Conservation (phyloP, 495 filamentous ascomycete species). For the Cercophora scortea region DNA sequence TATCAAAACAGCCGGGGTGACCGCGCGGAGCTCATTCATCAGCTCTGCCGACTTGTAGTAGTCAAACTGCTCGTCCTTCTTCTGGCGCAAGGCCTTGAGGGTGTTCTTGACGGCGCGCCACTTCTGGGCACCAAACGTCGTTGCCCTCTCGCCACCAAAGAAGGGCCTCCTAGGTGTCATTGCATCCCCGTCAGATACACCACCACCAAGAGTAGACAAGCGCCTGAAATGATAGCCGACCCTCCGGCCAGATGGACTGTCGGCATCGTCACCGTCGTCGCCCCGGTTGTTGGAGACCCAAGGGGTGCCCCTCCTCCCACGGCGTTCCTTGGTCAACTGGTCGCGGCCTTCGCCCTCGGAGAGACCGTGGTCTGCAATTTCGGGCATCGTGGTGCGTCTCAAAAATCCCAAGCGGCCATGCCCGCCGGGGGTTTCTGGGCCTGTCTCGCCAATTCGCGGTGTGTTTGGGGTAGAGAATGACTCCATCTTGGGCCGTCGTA, state of each 20-base stretch:
- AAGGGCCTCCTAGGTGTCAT: conserved; percentile 41
- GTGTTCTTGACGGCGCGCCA: conserved; percentile 85
- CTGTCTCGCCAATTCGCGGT: conserved; percentile 18
- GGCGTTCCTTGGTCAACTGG: conserved; percentile 49
- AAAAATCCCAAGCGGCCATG: conserved; percentile 42
- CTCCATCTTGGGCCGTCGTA: conserved; percentile 43
- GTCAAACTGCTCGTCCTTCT: conserved; percentile 80
- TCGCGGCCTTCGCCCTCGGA: conserved; percentile 89
- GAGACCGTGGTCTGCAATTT: conserved; percentile 60
- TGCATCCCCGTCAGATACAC: conserved; percentile 43
- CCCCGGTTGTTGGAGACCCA: conserved; percentile 27
- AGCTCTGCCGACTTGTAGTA: conserved; percentile 93
- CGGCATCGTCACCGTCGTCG: conserved; percentile 32
- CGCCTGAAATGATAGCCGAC: conserved; percentile 68
- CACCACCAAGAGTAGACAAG: conserved; percentile 61
- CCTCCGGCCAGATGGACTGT: conserved; percentile 45
- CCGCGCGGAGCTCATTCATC: conserved; percentile 89
- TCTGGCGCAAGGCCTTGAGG: conserved; percentile 72
- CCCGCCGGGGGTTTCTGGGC: conserved; percentile 21
- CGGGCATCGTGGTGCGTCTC: conserved; percentile 61
- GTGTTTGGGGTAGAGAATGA: conserved; percentile 33
- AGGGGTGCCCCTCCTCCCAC: conserved; percentile 46
- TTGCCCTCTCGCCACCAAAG: conserved; percentile 54
- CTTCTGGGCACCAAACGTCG: conserved; percentile 72
- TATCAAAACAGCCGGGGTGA: conserved; percentile 83